Conservation (phyloP, 108 stramenopile genomes). For the Fistulifera pelliculosa region DNA sequence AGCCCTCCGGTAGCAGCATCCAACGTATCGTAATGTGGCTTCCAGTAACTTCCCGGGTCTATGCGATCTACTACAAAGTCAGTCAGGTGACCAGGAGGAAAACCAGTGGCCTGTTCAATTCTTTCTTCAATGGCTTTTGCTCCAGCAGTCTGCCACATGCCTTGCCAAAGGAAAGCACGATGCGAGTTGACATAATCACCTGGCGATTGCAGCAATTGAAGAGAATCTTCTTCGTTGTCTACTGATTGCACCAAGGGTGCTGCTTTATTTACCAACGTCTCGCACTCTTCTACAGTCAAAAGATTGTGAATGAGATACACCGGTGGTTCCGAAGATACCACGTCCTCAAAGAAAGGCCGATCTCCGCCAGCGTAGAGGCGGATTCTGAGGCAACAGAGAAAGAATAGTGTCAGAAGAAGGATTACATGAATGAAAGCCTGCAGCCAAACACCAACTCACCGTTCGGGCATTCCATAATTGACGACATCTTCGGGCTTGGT, state of each 20-base stretch:
- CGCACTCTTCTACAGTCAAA: conserved; percentile 61
- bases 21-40: conserved; percentile 51
- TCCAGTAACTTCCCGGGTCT: conserved; percentile 42
- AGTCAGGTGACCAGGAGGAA: conserved; percentile 59
- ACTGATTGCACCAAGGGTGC: conserved; percentile 29
- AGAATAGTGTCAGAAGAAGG: no score
- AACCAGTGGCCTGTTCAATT: conserved; percentile 85
- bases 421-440: conserved; percentile 8
- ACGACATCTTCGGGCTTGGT: conserved; percentile 37
- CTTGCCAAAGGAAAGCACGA: conserved; percentile 73
- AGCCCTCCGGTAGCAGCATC: conserved; percentile 5
- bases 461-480: conserved; percentile 26
- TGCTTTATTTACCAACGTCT: conserved; percentile 40
- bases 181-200: conserved; percentile 38
- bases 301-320: conserved; percentile 87
- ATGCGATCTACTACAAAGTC: conserved; percentile 73
- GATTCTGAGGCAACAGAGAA: conserved; percentile 17
- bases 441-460: conserved; percentile 24
- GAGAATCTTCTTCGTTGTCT: conserved; percentile 27
- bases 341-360: conserved; percentile 89
- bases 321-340: conserved; percentile 40
- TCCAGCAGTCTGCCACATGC: conserved; percentile 41
- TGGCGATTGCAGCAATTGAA: conserved; percentile 36
- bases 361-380: conserved; percentile 83
- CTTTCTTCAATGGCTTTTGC: conserved; percentile 74